phyloP scores from a whole-genome alignment of 257 asterid genomes.

The Hygrophila difformis region DNA sequence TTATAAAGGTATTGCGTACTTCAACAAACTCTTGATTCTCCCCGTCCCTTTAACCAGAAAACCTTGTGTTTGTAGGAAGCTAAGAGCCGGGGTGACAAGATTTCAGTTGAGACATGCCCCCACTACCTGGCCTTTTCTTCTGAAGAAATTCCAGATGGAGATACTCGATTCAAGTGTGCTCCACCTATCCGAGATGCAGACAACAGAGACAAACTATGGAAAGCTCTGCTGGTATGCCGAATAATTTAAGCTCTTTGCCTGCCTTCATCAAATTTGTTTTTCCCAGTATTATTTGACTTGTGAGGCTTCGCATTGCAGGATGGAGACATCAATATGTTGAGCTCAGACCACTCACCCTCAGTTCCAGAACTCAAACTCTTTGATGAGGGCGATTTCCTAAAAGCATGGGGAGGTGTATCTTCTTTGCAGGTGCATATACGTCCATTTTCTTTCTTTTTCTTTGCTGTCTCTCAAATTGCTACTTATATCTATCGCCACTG shows the following conservation, averaged over 20 bases:
- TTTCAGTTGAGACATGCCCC: conserved; percentile 94
- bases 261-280: too few species aligned
- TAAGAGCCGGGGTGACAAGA: conserved; percentile 69
- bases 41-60: neutral
- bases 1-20: conserved; percentile 80
- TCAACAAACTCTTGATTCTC: neutral
- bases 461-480: too few species aligned
- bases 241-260: too few species aligned
- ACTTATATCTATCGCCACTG: too few species aligned
- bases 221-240: conserved; percentile 60
- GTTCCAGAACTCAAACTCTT: conserved; percentile 81
- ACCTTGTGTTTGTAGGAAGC: conserved; percentile 47
- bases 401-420: conserved; percentile 98
- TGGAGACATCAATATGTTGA: conserved; percentile 86
- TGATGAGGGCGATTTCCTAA: conserved; percentile 70
- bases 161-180: conserved; percentile 93
- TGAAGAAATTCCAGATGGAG: conserved; percentile 88
- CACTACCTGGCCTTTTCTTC: conserved; percentile 96
- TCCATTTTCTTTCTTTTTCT: too few species aligned
- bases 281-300: too few species aligned
- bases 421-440: conserved; percentile 82
- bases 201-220: conserved; percentile 71
- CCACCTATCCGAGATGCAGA: conserved; percentile 92
- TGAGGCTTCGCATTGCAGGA: conserved; percentile 61
- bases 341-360: conserved; percentile 95